These are phyloP conservation scores for Sphaerulina musiva DNA, from an alignment of 2,329 filamentous ascomycete species.

Conservation along the genomic window DNA sequence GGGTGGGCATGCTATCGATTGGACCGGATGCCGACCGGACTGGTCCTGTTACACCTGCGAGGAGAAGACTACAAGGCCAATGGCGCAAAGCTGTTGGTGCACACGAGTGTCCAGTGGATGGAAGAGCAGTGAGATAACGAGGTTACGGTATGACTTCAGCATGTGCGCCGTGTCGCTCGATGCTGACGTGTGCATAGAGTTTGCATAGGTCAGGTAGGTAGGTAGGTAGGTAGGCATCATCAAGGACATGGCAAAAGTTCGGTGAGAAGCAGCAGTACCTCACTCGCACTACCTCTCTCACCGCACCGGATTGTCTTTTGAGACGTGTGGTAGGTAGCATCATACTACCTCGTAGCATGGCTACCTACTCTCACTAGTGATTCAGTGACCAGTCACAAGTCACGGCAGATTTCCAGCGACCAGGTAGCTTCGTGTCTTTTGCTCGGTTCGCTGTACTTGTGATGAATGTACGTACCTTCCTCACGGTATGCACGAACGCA, in stretches of 20 bases:
- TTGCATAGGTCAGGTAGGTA: no score
- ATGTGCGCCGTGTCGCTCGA: neutral
- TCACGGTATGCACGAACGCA: neutral
- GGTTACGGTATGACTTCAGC: conserved; percentile 1
- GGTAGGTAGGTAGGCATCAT: neutral
- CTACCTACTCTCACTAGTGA: neutral
- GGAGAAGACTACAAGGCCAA: conserved; percentile 61
- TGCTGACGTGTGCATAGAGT: neutral
- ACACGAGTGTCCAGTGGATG: neutral
- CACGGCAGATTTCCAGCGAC: neutral
- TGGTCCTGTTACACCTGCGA: conserved; percentile 69
- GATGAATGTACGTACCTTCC: no score
- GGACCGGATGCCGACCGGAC: conserved; percentile 69
- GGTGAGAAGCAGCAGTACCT: no score
- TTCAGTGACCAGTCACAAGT: neutral
- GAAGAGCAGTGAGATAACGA: neutral
- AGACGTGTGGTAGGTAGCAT: no score
- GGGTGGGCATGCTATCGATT: conserved; percentile 78
- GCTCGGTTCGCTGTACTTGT: neutral
- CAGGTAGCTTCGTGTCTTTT: neutral
- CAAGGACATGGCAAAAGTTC: neutral
- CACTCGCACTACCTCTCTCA: neutral
- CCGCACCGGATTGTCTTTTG: neutral
- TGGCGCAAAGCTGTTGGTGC: conserved; percentile 63
- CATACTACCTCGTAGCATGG: no score